phyloP scores from a whole-genome alignment of 2,329 filamentous ascomycete genomes.

The Aspergillus felis region DNA sequence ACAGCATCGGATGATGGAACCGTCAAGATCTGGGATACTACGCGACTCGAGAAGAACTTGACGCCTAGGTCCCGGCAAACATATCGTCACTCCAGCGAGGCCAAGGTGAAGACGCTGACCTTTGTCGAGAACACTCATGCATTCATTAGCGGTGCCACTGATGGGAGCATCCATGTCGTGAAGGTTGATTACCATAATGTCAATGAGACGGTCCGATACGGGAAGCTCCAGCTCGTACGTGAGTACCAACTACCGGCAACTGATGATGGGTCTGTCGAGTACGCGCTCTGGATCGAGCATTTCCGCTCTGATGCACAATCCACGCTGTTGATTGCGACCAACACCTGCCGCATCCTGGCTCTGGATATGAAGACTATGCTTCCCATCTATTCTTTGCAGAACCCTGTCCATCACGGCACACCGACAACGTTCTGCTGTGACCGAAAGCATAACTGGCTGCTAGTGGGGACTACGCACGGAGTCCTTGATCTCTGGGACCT shows the following conservation, averaged over 20 bases:
- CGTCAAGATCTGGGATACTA: constrained; percentile 91
- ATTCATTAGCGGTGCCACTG: constrained; percentile 84
- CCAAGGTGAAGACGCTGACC: constrained; percentile 74
- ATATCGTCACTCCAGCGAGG: constrained; percentile 67
- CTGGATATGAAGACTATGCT: constrained; percentile 86
- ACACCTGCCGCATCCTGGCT: constrained; percentile 74
- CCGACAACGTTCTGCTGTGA: constrained; percentile 91
- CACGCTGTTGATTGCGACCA: constrained; percentile 82
- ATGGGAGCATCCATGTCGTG: constrained; percentile 86
- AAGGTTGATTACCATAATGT: constrained; percentile 66
- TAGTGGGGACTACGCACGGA: constrained; percentile 87
- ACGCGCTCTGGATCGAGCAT: constrained; percentile 87
- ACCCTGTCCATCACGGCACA: constrained; percentile 85
- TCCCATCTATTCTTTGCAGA: constrained; percentile 73
- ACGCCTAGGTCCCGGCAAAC: constrained; percentile 83
- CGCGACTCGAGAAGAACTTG: constrained; percentile 84
- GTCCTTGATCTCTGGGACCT: constrained; percentile 94
- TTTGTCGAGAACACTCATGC: constrained; percentile 94
- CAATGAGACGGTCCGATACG: constrained; percentile 65
- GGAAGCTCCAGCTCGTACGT: constrained; percentile 70
- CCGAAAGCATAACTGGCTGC: constrained; percentile 80
- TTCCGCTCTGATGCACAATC: constrained; percentile 78
- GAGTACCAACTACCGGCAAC: constrained; percentile 65
- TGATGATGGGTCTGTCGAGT: constrained; percentile 54
- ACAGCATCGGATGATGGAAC: constrained; percentile 88